Conservation (phyloP, 768 basidiomycete species). For the Tricholomella constricta region DNA sequence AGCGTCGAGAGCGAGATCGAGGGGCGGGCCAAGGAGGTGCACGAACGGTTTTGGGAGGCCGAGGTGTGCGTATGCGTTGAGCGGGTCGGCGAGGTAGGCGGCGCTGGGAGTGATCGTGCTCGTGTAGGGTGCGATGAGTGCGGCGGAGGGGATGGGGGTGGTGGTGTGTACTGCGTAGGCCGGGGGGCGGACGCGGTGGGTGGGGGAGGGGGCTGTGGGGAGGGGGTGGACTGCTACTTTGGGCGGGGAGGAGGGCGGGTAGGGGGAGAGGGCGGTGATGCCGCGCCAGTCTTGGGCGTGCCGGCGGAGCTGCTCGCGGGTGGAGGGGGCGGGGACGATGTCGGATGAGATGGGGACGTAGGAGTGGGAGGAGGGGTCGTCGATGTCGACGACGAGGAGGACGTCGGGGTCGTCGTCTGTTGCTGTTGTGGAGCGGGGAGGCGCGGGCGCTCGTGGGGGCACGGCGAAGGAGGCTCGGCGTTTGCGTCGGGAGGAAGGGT, state of each 20-base stretch:
- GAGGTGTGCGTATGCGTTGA: slow-evolving; percentile 83
- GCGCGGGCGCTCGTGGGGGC: slow-evolving; percentile 6
- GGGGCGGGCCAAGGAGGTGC: slow-evolving; percentile 73
- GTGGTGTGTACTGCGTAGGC: slow-evolving; percentile 69
- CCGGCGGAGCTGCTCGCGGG: slow-evolving; percentile 52
- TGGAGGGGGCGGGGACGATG: slow-evolving; percentile 41
- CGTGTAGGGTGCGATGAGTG: slow-evolving; percentile 63
- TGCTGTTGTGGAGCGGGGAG: slow-evolving; percentile 19
- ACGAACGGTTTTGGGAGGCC: slow-evolving; percentile 87
- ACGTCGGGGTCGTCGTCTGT: slow-evolving; percentile 40
- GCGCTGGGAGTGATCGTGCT: slow-evolving; percentile 67
- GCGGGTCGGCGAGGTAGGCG: slow-evolving; percentile 72
- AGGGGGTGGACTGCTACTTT: slow-evolving; percentile 22
- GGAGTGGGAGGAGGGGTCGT: slow-evolving; percentile 46
- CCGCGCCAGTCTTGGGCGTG: slow-evolving; percentile 70
- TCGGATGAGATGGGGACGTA: slow-evolving; percentile 52
- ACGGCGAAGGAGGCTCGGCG: slow-evolving; percentile 21
- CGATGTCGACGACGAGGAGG: slow-evolving; percentile 51
- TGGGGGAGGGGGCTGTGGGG: background rate
- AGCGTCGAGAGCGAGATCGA: slow-evolving; percentile 80
- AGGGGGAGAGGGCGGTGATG: slow-evolving; percentile 48
- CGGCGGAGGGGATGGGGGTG: slow-evolving; percentile 50
- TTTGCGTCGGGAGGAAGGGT: slow-evolving; percentile 21
- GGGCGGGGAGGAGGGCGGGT: slow-evolving; percentile 5
- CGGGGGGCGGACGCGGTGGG: slow-evolving; percentile 38